Evolutionary conservation across 805 yeast species (phyloP).

Genomic region (Grigorovia yakushimaensis): DNA sequence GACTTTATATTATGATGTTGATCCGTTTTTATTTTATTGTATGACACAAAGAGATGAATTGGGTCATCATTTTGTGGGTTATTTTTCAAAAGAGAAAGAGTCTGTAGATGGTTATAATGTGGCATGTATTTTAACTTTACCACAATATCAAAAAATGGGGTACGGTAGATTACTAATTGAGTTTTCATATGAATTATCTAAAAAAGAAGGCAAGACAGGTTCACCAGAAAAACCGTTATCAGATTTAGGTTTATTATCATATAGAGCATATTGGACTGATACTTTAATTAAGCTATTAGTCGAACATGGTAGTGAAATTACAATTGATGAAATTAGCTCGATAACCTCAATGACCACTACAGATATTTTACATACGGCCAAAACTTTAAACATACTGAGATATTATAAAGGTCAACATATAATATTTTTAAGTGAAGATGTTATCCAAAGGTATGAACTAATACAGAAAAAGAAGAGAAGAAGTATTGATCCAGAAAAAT

Average conservation of each 20-base stretch:
- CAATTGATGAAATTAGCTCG: constrained; percentile 84
- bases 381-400: constrained; percentile 78
- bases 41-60: constrained; percentile 85
- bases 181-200: constrained; percentile 84
- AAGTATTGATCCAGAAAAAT: constrained; percentile 57
- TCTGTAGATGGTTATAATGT: constrained; percentile 91
- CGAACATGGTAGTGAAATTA: constrained; percentile 53
- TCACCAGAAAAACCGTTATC: constrained; percentile 97
- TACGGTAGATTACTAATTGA: constrained; percentile 87
- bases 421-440: constrained; percentile 76
- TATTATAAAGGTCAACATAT: constrained; percentile 94
- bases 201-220: constrained; percentile 82
- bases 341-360: constrained; percentile 92
- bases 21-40: constrained; percentile 91
- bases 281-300: constrained; percentile 65
- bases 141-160: constrained; percentile 94
- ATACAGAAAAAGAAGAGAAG: constrained; percentile 62
- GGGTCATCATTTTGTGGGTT: constrained; percentile 95
- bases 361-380: constrained; percentile 87
- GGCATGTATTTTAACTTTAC: constrained; percentile 92
- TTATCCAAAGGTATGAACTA: constrained; percentile 65
- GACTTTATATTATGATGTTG: constrained; percentile 94
- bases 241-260: constrained; percentile 85
- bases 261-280: constrained; percentile 96
- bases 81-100: constrained; percentile 94